Percentiles rank a stretch among this genome's conserved stretches.
Conservation (phyloP, 2,329 filamentous ascomycete genomes). For the Alternaria conjuncta region DNA sequence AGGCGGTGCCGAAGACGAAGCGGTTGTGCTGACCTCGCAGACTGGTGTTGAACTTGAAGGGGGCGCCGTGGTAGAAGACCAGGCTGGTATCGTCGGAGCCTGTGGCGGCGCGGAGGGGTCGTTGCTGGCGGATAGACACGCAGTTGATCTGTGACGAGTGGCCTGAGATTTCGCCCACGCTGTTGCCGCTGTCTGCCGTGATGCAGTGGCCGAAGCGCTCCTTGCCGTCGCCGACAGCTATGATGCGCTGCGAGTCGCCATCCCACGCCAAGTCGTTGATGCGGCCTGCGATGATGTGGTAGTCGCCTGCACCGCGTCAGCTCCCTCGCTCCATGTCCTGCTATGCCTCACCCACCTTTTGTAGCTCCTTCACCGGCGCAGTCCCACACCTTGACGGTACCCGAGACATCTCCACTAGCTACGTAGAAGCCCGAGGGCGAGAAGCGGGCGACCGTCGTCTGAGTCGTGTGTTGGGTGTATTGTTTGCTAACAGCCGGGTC, state of each 20-base stretch:
- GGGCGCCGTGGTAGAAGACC: slow-evolving; percentile 91
- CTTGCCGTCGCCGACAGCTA: slow-evolving; percentile 93
- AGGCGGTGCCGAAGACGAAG: slow-evolving; percentile 86
- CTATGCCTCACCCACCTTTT: slow-evolving; percentile 61
- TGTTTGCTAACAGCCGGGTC: slow-evolving; percentile 83
- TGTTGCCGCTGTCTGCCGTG: slow-evolving; percentile 89
- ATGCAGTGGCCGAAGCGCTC: slow-evolving; percentile 94
- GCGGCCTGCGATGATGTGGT: slow-evolving; percentile 89
- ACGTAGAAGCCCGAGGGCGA: slow-evolving; percentile 94
- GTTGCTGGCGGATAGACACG: slow-evolving; percentile 85
- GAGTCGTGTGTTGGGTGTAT: slow-evolving; percentile 88
- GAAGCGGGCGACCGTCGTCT: slow-evolving; percentile 92
- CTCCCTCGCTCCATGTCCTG: slow-evolving; percentile 17
- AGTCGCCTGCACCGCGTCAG: slow-evolving; percentile 68
- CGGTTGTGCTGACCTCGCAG: slow-evolving; percentile 79
- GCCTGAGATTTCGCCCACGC: slow-evolving; percentile 89
- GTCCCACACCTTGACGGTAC: slow-evolving; percentile 91
- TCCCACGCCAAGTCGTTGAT: slow-evolving; percentile 99
- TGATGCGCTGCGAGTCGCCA: slow-evolving; percentile 93
- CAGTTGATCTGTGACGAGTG: slow-evolving; percentile 91
- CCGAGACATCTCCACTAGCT: slow-evolving; percentile 86
- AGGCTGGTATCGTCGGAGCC: slow-evolving; percentile 88
- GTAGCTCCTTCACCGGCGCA: slow-evolving; percentile 83
- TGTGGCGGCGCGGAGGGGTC: slow-evolving; percentile 89
- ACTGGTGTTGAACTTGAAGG: slow-evolving; percentile 95